Conservation (phyloP, 2,329 filamentous ascomycete genomes). For the Cordyceps cateniannulata region DNA sequence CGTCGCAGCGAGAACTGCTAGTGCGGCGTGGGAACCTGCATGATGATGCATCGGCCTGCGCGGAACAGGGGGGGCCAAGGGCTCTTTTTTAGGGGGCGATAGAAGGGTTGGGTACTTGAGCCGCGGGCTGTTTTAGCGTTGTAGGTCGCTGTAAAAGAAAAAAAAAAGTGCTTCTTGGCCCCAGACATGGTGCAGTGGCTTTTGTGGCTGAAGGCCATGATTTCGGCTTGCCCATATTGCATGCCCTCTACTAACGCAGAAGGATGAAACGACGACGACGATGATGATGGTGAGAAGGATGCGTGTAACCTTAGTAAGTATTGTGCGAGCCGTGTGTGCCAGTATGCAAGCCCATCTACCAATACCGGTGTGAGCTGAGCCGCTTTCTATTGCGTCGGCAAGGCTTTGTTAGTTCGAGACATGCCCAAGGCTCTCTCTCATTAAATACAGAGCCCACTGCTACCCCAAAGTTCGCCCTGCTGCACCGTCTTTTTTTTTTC, state of each 20-base stretch:
- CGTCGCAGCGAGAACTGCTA: background rate
- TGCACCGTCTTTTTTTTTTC: background rate
- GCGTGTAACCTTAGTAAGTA: background rate
- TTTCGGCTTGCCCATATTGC: too few species aligned
- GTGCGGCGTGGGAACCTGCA: background rate
- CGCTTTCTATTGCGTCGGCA: background rate
- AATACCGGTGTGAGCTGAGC: too few species aligned
- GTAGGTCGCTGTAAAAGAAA: background rate
- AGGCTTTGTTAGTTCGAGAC: background rate
- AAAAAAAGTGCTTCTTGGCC: too few species aligned
- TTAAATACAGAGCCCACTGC: background rate
- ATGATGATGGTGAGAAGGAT: background rate
- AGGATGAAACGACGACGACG: background rate
- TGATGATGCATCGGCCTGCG: background rate
- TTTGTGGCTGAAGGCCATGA: too few species aligned
- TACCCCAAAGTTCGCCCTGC: background rate
- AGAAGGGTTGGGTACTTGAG: background rate
- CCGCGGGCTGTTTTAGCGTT: background rate
- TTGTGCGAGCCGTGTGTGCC: background rate
- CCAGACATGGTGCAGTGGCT: too few species aligned
- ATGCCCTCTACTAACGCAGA: too few species aligned
- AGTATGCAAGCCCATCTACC: background rate
- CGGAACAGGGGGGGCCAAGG: background rate
- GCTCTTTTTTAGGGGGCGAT: background rate
- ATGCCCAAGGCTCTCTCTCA: too few species aligned